These are phyloP conservation scores for Podospora pseudoanserina DNA, from an alignment of 495 filamentous ascomycete genomes.

Conservation along the genomic window DNA sequence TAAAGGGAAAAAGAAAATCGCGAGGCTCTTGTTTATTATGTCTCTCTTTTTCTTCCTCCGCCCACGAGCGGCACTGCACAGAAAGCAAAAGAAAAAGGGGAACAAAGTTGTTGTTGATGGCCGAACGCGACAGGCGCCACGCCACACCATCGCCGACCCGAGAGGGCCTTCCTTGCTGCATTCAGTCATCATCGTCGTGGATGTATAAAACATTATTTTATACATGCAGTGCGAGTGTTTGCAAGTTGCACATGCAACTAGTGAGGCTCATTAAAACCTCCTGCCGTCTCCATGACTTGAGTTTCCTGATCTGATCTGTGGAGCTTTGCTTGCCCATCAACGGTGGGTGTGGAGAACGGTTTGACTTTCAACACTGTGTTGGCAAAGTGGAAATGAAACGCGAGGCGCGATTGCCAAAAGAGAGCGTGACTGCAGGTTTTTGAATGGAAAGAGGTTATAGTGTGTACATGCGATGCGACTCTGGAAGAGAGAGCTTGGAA, in stretches of 20 bases:
- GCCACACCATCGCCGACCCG: background rate
- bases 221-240: too few relatives aligned
- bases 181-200: background rate
- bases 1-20: background rate
- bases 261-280: background rate
- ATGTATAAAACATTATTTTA: background rate
- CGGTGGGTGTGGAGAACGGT: background rate
- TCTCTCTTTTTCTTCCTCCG: background rate
- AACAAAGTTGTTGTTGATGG: background rate
- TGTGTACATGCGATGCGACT: constrained; percentile 10
- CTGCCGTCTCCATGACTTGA: background rate
- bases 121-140: background rate
- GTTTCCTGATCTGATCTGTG: background rate
- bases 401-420: background rate
- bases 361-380: background rate
- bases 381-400: background rate
- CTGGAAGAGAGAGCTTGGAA: background rate
- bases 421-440: background rate
- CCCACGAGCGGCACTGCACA: background rate
- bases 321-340: background rate
- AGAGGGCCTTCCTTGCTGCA: background rate
- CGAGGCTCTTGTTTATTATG: background rate
- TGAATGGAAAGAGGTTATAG: background rate
- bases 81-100: background rate
- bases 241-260: background rate